phyloP scores from a whole-genome alignment of 2,329 filamentous ascomycete genomes.

The Fusarium sp. region DNA sequence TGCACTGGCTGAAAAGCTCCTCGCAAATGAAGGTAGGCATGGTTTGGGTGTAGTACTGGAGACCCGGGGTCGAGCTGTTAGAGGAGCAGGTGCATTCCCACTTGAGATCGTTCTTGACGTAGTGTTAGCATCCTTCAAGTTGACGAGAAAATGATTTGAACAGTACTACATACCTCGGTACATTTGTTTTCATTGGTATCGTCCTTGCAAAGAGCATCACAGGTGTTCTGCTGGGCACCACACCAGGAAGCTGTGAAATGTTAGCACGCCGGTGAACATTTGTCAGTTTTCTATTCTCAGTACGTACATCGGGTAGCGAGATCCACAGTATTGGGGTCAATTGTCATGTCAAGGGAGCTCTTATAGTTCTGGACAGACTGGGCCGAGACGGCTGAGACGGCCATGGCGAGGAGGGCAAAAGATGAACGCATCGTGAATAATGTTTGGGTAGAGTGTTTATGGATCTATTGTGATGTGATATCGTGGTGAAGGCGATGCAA shows the following conservation, averaged over 20 bases:
- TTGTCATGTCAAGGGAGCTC: constrained; percentile 53
- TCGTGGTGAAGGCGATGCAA: constrained; percentile 14
- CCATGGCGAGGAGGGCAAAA: constrained; percentile 56
- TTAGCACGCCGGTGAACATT: constrained; percentile 27
- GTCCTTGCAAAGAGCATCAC: constrained; percentile 58
- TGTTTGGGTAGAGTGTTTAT: constrained; percentile 20
- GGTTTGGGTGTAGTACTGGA: constrained; percentile 65
- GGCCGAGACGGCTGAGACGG: constrained; percentile 56
- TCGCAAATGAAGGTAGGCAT: constrained; percentile 65
- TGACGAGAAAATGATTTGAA: neutral
- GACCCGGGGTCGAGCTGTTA: constrained; percentile 61
- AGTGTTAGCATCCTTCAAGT: constrained; percentile 7
- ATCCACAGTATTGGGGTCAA: constrained; percentile 53
- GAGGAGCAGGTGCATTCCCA: constrained; percentile 61
- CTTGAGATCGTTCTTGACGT: constrained; percentile 53
- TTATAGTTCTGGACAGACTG: constrained; percentile 55
- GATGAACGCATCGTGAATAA: constrained; percentile 55
- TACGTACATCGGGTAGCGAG: constrained; percentile 53
- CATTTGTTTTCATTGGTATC: constrained; percentile 56
- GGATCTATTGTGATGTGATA: constrained; percentile 6
- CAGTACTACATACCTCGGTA: constrained; percentile 52
- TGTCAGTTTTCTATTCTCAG: neutral
- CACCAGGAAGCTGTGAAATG: constrained; percentile 60
- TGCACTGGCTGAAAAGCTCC: constrained; percentile 61
- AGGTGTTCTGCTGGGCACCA: constrained; percentile 61